Conservation (phyloP, 257 asterid species). For the Gentiana dahurica region DNA sequence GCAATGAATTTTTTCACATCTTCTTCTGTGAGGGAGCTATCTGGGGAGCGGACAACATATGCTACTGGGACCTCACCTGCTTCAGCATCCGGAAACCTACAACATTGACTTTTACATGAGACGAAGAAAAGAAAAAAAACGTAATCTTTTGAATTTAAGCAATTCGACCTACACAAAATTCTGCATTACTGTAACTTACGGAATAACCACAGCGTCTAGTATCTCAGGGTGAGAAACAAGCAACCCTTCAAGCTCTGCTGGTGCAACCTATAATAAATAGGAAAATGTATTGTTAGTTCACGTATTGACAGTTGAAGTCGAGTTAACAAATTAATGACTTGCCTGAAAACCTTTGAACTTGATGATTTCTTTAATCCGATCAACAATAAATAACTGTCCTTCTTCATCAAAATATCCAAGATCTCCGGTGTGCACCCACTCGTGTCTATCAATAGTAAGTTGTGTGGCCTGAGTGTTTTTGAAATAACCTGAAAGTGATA, state of each 20-base stretch:
- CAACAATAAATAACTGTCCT: constrained; percentile 82
- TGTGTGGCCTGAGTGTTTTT: constrained; percentile 69
- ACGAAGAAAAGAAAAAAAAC: not conserved
- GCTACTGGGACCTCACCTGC: constrained; percentile 96
- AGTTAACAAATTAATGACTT: not conserved
- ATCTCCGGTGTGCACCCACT: constrained; percentile 98
- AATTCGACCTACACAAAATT: not conserved
- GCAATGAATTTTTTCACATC: constrained; percentile 71
- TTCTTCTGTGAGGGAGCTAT: constrained; percentile 83
- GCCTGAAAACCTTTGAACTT: constrained; percentile 95
- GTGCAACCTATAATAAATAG: constrained; percentile 62
- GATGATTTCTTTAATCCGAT: constrained; percentile 88
- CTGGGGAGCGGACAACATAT: constrained; percentile 74
- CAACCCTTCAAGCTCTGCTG: constrained; percentile 97
- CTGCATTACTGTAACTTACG: constrained; percentile 35
- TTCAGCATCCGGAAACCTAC: constrained; percentile 87
- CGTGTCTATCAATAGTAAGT: constrained; percentile 79
- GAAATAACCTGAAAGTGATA: constrained; percentile 52
- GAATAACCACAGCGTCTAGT: constrained; percentile 87
- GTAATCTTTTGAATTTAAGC: not conserved
- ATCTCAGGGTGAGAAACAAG: constrained; percentile 91
- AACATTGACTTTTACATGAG: constrained; percentile 4
- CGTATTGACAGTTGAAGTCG: not conserved
- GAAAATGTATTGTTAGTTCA: not conserved
- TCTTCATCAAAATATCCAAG: constrained; percentile 84